phyloP scores from a whole-genome alignment of 2,329 filamentous ascomycete genomes.

The Sarocladium brachiariae region DNA sequence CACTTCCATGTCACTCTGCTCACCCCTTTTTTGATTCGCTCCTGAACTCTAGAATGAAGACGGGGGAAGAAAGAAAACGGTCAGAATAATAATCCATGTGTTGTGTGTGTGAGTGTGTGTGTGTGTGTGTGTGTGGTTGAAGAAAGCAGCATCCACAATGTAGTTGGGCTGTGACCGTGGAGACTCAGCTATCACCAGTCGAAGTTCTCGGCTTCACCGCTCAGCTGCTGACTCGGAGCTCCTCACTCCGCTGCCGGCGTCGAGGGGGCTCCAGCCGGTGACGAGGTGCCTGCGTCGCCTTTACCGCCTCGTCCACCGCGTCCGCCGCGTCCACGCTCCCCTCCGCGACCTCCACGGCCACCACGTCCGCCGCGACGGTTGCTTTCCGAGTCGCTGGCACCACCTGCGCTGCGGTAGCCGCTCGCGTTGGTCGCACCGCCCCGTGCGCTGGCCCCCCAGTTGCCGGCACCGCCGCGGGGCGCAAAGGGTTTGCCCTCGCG shows the following conservation, averaged over 20 bases:
- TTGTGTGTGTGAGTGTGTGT: not conserved
- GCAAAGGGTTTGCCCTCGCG: slow-evolving; percentile 49
- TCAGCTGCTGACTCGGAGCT: slow-evolving; percentile 3
- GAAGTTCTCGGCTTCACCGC: not conserved
- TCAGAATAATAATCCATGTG: not conserved
- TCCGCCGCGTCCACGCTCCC: slow-evolving; percentile 50
- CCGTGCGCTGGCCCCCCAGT: slow-evolving; percentile 59
- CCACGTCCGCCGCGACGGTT: slow-evolving; percentile 50
- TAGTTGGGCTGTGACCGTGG: too few species aligned
- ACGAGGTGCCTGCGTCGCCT: slow-evolving; percentile 49
- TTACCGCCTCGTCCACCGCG: slow-evolving; percentile 51
- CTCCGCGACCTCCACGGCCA: slow-evolving; percentile 50
- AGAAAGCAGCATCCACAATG: too few species aligned
- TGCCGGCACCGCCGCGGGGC: slow-evolving; percentile 59
- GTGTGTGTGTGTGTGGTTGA: not conserved
- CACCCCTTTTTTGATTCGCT: not conserved
- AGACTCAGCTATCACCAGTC: not conserved
- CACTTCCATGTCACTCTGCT: not conserved
- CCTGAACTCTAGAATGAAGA: slow-evolving; percentile 4
- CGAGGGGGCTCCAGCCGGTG: slow-evolving; percentile 43
- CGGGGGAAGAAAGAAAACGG: not conserved
- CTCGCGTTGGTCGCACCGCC: slow-evolving; percentile 53
- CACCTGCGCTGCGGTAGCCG: slow-evolving; percentile 77
- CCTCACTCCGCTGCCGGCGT: slow-evolving; percentile 35
- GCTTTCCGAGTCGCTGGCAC: slow-evolving; percentile 63